Evolutionary conservation across 2,329 filamentous ascomycete species (phyloP), one percentile per base, ranked within the genome.

Genomic region (Knufia fluminis): DNA sequence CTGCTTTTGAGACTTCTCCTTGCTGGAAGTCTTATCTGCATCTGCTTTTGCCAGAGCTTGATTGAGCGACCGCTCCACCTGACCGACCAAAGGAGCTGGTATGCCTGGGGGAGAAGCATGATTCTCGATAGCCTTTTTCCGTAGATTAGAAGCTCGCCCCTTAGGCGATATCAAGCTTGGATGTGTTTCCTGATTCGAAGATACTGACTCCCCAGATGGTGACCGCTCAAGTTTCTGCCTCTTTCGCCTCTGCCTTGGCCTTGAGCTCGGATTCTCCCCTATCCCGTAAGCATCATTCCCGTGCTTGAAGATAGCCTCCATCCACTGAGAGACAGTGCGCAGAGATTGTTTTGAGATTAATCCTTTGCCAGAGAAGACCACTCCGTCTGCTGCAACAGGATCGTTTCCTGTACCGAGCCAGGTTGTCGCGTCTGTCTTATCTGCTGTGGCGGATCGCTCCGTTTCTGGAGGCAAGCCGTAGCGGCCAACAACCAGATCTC

Each of bases 261-360:
- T 75, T 1, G 85, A 83, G 1, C 77, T 78, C 12, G 88, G 85
- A 56, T 87, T 89, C 31, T 94, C 85, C 47, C 79, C 78, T 4
- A 96, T 78, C 3, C 90, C 91, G 63, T 95, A 97, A 1, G 91
- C 82, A 60, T 85, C 77, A 46, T 86, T 81, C 1, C 90, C 91
- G 73, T 88, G 87, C 24, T 75, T 82, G 65, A 92, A 94, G 2
- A 96, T 75, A 60, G 86, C 85, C 64, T 94, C 86, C 75, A 92
- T 83, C 91, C 91, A 97, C 49, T 84, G 78, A 1, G 85, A 83
- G 22, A 96, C 64, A 59, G 84, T 80, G 42, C 81, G 75, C 40
- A 95, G 61, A 0, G 87, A 91, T 16, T 75, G 75, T 48, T 80
- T 76, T 10, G 85, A 83, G 39, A 97, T 65, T 6, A 79, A 77